phyloP scores from a whole-genome alignment of 768 basidiomycete species.

The Leucogyrophana mollusca region DNA sequence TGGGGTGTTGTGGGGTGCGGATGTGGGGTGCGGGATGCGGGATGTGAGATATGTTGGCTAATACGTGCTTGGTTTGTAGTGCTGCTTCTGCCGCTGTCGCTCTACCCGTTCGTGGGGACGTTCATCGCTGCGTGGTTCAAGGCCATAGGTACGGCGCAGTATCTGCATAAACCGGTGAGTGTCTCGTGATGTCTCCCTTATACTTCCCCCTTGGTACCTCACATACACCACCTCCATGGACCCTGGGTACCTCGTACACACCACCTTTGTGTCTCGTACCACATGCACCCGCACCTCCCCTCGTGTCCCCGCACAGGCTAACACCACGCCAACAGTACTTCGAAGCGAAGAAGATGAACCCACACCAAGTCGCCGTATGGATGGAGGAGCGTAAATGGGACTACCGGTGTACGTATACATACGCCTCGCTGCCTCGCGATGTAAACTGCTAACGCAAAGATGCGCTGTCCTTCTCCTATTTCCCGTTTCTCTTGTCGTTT shows the following conservation, averaged over 20 bases:
- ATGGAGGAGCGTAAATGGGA: conserved; percentile 91
- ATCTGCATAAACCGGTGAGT: conserved; percentile 67
- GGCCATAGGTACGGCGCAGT: conserved; percentile 62
- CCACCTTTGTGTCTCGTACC: no score
- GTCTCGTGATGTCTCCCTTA: not conserved
- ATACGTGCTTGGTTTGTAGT: no score
- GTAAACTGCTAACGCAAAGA: no score
- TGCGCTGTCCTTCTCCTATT: not conserved
- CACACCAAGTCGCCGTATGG: conserved; percentile 66
- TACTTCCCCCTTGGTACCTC: not conserved
- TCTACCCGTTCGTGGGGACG: conserved; percentile 72
- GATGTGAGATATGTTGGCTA: conserved; percentile 9
- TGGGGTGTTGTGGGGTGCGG: no score
- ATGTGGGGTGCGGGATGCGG: not conserved
- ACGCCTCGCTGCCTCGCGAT: not conserved
- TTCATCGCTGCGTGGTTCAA: conserved; percentile 62
- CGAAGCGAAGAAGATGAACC: conserved; percentile 78
- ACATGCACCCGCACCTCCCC: not conserved
- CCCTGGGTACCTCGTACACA: no score
- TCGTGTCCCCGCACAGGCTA: not conserved
- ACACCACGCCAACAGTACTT: conserved; percentile 77
- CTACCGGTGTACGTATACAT: conserved; percentile 65
- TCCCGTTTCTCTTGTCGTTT: not conserved
- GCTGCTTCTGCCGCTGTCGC: conserved; percentile 56
- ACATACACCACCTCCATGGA: no score